Evolutionary conservation across 257 asterid species (phyloP).

Genomic region (Gardenia jasminoides): DNA sequence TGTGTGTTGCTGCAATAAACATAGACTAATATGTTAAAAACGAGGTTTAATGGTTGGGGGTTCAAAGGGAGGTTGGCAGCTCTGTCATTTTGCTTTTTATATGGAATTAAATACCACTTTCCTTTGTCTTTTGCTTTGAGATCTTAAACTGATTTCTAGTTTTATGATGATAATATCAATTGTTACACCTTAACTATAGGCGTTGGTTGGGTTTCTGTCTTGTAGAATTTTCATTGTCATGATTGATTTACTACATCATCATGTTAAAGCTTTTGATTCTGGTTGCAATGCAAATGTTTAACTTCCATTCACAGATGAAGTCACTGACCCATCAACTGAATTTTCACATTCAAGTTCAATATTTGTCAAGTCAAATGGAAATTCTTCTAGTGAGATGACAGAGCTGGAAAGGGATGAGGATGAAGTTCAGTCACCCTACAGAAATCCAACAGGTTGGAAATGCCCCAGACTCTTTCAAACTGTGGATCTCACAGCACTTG

Average conservation of each 20-base stretch:
- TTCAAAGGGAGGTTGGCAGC: background rate
- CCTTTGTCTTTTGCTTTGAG: background rate
- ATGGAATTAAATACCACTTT: background rate
- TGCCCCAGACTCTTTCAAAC: conserved; percentile 2
- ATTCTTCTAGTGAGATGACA: conserved; percentile 58
- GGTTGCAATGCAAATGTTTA: conserved; percentile 5
- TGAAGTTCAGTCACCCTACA: conserved; percentile 64
- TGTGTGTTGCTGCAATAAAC: background rate
- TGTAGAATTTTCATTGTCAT: background rate
- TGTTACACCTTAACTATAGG: background rate
- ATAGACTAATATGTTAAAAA: background rate
- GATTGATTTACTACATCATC: background rate
- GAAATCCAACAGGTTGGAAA: conserved; percentile 36
- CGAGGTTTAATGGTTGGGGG: background rate
- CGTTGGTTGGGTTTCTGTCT: background rate
- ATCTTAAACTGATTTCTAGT: background rate
- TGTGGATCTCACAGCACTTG: background rate
- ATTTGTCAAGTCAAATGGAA: conserved; percentile 30
- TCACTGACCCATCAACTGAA: conserved; percentile 33
- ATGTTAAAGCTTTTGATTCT: background rate
- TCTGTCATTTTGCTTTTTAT: background rate
- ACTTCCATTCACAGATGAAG: conserved; percentile 48
- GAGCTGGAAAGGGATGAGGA: conserved; percentile 45
- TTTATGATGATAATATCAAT: background rate
- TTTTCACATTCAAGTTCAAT: conserved; percentile 33